Base-by-base conservation (phyloP, 2,329 filamentous ascomycete genomes). In the Ophiocordyceps camponoti-saundersi region DNA sequence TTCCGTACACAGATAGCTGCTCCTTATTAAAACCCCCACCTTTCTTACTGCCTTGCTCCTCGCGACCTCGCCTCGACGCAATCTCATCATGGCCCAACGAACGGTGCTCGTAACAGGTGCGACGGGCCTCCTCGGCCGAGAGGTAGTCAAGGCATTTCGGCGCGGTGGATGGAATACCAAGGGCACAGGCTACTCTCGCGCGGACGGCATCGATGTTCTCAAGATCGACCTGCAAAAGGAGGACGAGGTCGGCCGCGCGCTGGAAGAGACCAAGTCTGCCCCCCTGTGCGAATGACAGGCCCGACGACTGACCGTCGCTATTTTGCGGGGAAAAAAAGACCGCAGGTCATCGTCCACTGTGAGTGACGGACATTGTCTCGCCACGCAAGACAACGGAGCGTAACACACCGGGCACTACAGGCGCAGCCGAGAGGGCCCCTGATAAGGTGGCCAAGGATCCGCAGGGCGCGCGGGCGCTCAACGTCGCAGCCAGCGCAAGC, bases 371-470 rank as follows among this genome's bases (percentile, higher is more conserved):
- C 15, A 2, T 7, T 40, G 13, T 34, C 32, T 34, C 21, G 34
- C 15, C 45, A 47, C 22, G 45, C n/a, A 22, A 32, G 44, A 45
- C 45, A 23, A 30, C 30, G 20, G 13, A 40, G 16, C 16, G n/a
- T 40, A n/a, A 40, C 36, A 40, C 36, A 20, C 3, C 16, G 16
- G 3, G 5, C 8, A 3, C 8, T 20, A 18, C 51, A 89, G 84
- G 84, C 59, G 89, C 88, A 40, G 88, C 88, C 43, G 89, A 94
- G 62, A 79, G 86, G 51, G 93, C 82, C 57, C 88, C 89, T 2
- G 88, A 95, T 63, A 82, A 83, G 59, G 90, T 88, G 57, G 82
- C 88, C 55, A 74, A 77, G 52, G 78, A 95, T 60, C 88, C 87
- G 3, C 75, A 80, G 49, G 83, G 78, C 47, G 85, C 87, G 3